A percentile compares a stretch with the other conserved stretches of the same genome.
These are phyloP conservation scores for Tulasnella sp. DNA, from an alignment of 768 basidiomycete species.

Conservation along the genomic window DNA sequence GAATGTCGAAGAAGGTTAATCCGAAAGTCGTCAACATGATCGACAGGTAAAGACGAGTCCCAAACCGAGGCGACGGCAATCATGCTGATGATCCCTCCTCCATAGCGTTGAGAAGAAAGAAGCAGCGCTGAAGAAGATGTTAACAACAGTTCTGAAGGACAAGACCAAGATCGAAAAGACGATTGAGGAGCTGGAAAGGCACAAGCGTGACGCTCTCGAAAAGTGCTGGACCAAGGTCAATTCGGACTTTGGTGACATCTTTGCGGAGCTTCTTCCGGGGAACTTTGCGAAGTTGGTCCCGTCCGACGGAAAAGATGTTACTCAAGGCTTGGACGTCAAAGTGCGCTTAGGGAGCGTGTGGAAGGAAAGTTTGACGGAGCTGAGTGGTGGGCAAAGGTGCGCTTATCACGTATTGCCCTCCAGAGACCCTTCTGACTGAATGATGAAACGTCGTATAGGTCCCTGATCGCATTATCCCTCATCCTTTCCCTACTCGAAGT, in stretches of 20 bases:
- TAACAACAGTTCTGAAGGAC: slow-evolving; percentile 78
- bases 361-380: slow-evolving; percentile 95
- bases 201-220: slow-evolving; percentile 85
- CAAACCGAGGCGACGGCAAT: background rate
- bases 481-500: slow-evolving; percentile 99
- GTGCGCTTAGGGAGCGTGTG: slow-evolving; percentile 89
- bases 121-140: slow-evolving; percentile 71
- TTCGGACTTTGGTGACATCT: slow-evolving; percentile 89
- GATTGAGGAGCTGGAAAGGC: slow-evolving; percentile 82
- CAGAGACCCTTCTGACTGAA: slow-evolving; percentile 3
- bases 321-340: slow-evolving; percentile 94
- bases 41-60: slow-evolving; percentile 52
- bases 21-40: slow-evolving; percentile 94
- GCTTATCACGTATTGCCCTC: slow-evolving; percentile 18
- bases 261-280: slow-evolving; percentile 87
- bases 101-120: slow-evolving; percentile 90
- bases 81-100: background rate
- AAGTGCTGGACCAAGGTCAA: slow-evolving; percentile 97
- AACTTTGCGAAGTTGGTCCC: slow-evolving; percentile 94
- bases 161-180: slow-evolving; percentile 92
- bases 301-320: slow-evolving; percentile 86
- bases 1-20: slow-evolving; percentile 92
- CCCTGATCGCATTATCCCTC: slow-evolving; percentile 90
- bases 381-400: slow-evolving; percentile 93
- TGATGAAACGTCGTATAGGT: slow-evolving; percentile 37